Percentiles rank a stretch among this genome's conserved stretches.
Conservation (phyloP, 2,329 filamentous ascomycete species). For the Grosmannia penicillata region DNA sequence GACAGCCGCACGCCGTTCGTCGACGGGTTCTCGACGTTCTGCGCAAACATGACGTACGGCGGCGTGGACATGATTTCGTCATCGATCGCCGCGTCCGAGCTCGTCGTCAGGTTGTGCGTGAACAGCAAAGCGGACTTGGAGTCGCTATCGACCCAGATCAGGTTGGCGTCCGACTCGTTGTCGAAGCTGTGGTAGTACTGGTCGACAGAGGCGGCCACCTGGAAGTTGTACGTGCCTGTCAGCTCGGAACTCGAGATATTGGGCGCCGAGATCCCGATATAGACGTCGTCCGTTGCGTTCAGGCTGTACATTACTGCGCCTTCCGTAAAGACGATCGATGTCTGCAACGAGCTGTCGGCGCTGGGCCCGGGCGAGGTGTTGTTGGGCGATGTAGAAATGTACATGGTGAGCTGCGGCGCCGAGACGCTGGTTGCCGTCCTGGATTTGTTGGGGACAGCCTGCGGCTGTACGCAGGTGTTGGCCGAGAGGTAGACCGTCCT, state of each 20-base stretch:
- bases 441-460: conserved; percentile 24
- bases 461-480: conserved; percentile 72
- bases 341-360: conserved; percentile 27
- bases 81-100: conserved; percentile 30
- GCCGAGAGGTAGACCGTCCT: conserved; percentile 63
- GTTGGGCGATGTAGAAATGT: conserved; percentile 50
- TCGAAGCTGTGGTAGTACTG: conserved; percentile 57
- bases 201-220: conserved; percentile 73
- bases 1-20: conserved; percentile 63
- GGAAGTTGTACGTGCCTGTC: conserved; percentile 58
- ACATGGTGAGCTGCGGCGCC: conserved; percentile 64
- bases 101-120: conserved; percentile 55
- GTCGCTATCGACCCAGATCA: conserved; percentile 79
- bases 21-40: conserved; percentile 40
- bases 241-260: conserved; percentile 42
- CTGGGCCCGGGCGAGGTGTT: conserved; percentile 54
- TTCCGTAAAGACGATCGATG: conserved; percentile 38
- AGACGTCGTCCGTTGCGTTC: conserved; percentile 52
- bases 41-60: conserved; percentile 66
- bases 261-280: conserved; percentile 61
- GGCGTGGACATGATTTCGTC: conserved; percentile 38
- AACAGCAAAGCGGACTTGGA: conserved; percentile 62
- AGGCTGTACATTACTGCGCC: conserved; percentile 56
- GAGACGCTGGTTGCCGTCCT: conserved; percentile 19
- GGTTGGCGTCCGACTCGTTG: conserved; percentile 32